These are phyloP conservation scores for Pestalotiopsis sp. DNA, from an alignment of 2,329 filamentous ascomycete species.

Conservation along the genomic window DNA sequence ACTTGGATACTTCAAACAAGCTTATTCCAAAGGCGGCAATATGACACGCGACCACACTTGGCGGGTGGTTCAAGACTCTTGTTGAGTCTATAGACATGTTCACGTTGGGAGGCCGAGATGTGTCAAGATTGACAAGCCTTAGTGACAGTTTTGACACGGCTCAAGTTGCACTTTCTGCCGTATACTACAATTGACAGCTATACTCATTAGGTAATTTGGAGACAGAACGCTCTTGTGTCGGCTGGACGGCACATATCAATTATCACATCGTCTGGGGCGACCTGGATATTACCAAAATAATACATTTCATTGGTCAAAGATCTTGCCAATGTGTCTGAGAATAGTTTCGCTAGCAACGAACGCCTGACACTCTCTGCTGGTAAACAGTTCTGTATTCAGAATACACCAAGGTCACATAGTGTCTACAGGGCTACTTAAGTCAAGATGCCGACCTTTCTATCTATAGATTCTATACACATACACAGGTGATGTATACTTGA, in stretches of 20 bases:
- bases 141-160: background rate
- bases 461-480: background rate
- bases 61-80: background rate
- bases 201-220: too few species aligned
- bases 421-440: background rate
- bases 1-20: background rate
- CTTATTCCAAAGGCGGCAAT: background rate
- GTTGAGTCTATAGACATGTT: background rate
- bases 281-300: background rate
- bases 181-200: background rate
- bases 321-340: background rate
- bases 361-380: background rate
- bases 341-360: background rate
- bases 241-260: background rate
- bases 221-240: background rate
- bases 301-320: background rate
- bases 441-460: background rate
- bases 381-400: background rate
- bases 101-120: background rate
- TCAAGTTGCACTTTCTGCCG: background rate
- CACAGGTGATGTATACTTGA: background rate
- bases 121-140: background rate
- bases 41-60: background rate
- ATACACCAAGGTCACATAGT: background rate
- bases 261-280: background rate